These are phyloP conservation scores for Blastomyces gilchristii DNA, from an alignment of 2,329 filamentous ascomycete species.

Conservation along the genomic window DNA sequence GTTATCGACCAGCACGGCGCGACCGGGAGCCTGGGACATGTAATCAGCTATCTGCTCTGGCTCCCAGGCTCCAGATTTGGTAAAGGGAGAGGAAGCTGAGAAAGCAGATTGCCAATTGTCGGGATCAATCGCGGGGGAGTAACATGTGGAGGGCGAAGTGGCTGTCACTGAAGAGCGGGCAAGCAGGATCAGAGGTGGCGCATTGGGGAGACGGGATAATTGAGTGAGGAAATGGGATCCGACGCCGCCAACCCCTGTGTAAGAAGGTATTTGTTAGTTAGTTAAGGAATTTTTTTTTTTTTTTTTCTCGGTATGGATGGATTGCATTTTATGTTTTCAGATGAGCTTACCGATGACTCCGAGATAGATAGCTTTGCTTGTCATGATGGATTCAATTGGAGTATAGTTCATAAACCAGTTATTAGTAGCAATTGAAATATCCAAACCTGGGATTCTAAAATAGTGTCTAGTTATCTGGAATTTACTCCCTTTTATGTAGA, in stretches of 20 bases:
- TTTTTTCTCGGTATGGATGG: not conserved
- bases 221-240: constrained; percentile 85
- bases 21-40: constrained; percentile 65
- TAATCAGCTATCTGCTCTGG: constrained; percentile 65
- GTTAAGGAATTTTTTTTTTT: not conserved
- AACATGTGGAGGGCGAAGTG: constrained; percentile 58
- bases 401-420: not conserved
- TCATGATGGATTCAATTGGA: constrained; percentile 18
- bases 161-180: constrained; percentile 76
- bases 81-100: constrained; percentile 53
- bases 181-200: constrained; percentile 71
- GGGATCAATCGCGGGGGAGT: constrained; percentile 52
- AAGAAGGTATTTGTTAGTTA: constrained; percentile 15
- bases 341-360: constrained; percentile 31
- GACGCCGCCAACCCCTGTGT: constrained; percentile 75
- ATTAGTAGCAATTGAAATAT: not conserved
- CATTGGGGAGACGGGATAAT: constrained; percentile 58
- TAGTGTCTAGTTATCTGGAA: constrained; percentile 6
- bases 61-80: constrained; percentile 40
- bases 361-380: constrained; percentile 31
- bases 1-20: constrained; percentile 84
- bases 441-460: not conserved
- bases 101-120: constrained; percentile 51
- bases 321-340: not conserved
- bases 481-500: not conserved